Base-by-base conservation (phyloP, 352 stramenopile species). In the Phytophthora melonis region DNA sequence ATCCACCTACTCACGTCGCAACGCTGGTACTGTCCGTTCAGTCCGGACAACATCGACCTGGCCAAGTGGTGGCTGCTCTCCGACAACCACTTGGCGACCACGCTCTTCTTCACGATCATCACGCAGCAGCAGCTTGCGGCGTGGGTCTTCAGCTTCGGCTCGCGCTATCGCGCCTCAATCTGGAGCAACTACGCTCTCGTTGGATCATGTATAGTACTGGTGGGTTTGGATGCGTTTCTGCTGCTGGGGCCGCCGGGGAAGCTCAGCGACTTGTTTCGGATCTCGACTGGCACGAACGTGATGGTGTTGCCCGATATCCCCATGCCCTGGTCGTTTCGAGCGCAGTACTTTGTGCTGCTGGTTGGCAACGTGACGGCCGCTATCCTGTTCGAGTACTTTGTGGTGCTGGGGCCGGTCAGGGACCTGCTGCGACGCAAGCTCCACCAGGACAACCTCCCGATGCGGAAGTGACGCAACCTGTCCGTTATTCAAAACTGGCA, bases 231-330 rank as follows among this genome's bases (percentile, higher is more conserved):
- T 27, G 16, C 63, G 6, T 83, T 75, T 66, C 50, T 88, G 10
- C 57, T 80, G 3, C 49, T 88, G 14, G 75, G 75, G 1, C 67
- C 69, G 32, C 75, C 75, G 1, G 74, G 67, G 27, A 66, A 58
- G 21, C 62, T 86, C 8, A 81, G 68, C 14, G 81, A 88, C 47
- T 41, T 64, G 16, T 86, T 88, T 67, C 78, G 81, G 16, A 83
- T 88, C 58, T 77, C 76, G 3, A 86, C 73, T 47, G 74, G 66
- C 36, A 86, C 81, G 11, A 88, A 86, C 54, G 81, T 86, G 9
- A 75, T 88, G 50, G 83, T 80, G 11, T 54, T 88, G 18, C 80
- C 83, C 2, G 75, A 87, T 41, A 88, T 88, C 45, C 80, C 82
- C 0, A 78, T 87, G 75, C 82, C 82, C 1, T n/a, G 72, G 8